phyloP scores from a whole-genome alignment of 129 eudicot species.

The Lactuca saligna region DNA sequence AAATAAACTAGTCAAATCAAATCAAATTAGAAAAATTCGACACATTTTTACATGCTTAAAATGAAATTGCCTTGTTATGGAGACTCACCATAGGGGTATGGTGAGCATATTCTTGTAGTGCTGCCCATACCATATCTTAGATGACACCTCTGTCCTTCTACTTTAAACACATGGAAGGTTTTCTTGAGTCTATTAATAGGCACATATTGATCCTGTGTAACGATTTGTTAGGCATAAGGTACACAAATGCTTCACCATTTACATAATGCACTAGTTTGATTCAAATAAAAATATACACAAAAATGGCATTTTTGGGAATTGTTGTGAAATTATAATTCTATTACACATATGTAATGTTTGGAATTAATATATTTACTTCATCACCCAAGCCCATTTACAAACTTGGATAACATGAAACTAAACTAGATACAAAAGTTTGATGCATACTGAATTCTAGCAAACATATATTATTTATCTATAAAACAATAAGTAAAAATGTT shows the following conservation, averaged over 20 bases:
- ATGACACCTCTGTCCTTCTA: constrained; percentile 3
- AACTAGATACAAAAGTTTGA: too few relatives aligned
- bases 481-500: too few relatives aligned
- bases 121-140: neutral
- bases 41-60: too few relatives aligned
- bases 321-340: constrained; percentile 2
- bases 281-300: neutral
- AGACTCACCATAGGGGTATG: too few relatives aligned
- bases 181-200: neutral
- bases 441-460: too few relatives aligned
- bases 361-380: neutral
- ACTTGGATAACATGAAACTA: too few relatives aligned
- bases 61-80: too few relatives aligned
- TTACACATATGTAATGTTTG: neutral
- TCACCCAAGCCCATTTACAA: neutral
- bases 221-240: neutral
- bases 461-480: too few relatives aligned
- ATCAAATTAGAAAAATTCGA: too few relatives aligned
- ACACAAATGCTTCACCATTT: constrained; percentile 5
- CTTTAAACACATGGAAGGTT: constrained; percentile 10
- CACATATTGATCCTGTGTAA: neutral
- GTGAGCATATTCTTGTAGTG: neutral
- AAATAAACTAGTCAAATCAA: too few relatives aligned
- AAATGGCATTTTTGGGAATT: neutral
- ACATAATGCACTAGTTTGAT: neutral